Percentiles rank a stretch among this genome's conserved stretches.
phyloP scores from a whole-genome alignment of 352 stramenopile species.

The Peronospora farinosa region DNA sequence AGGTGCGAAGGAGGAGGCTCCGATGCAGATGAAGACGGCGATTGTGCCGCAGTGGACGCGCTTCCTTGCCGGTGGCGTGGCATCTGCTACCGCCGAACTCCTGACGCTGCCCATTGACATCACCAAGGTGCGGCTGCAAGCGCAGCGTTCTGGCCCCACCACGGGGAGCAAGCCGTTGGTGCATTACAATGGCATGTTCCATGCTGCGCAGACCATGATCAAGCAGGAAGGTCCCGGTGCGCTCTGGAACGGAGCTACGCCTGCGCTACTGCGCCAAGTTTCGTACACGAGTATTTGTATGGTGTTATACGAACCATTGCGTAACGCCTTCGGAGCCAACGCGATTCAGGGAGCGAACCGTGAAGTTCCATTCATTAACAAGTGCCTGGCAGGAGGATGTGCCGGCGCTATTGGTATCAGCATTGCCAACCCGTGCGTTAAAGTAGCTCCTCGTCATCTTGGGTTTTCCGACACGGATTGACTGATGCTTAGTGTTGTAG shows the following conservation, averaged over 20 bases:
- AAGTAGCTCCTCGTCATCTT: neutral
- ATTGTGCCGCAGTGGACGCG: conserved; percentile 61
- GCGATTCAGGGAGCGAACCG: conserved; percentile 23
- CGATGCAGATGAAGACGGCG: conserved; percentile 34
- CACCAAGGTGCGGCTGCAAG: conserved; percentile 80
- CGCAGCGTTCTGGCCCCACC: conserved; percentile 39
- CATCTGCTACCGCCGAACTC: conserved; percentile 67
- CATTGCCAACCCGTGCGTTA: conserved; percentile 77
- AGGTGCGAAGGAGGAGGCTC: conserved; percentile 25
- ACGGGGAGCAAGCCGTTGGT: conserved; percentile 26
- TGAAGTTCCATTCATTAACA: conserved; percentile 70
- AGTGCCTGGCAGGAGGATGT: conserved; percentile 72
- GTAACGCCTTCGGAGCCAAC: conserved; percentile 64
- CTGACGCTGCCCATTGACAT: conserved; percentile 83
- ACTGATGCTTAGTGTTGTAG: conserved; percentile 26
- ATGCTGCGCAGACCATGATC: conserved; percentile 60
- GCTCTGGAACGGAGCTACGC: conserved; percentile 73
- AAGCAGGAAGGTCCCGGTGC: conserved; percentile 52
- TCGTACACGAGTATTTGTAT: conserved; percentile 85
- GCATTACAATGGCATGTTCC: conserved; percentile 77
- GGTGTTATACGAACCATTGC: conserved; percentile 79
- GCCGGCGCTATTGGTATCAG: conserved; percentile 75
- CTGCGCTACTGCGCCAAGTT: conserved; percentile 77
- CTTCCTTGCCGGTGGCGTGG: conserved; percentile 61
- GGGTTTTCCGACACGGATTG: conserved; percentile 1